Percentiles rank a stretch among this genome's conserved stretches.
Conservation (phyloP, 2,329 filamentous ascomycete species). For the Ciborinia camelliae region DNA sequence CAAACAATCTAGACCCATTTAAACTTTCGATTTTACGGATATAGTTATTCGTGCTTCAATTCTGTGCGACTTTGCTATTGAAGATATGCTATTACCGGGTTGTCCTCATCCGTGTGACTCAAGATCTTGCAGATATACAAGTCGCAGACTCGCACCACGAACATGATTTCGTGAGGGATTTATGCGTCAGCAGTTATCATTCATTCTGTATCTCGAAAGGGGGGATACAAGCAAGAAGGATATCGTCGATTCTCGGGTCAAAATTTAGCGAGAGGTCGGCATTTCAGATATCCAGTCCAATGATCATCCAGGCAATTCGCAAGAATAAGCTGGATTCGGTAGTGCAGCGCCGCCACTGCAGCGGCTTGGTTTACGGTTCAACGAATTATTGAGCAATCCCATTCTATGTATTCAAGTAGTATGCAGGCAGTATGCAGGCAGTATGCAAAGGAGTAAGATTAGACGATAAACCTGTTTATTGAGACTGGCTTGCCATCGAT, state of each 20-base stretch:
- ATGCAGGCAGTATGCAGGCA: neutral
- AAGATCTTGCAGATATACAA: neutral
- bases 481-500: neutral
- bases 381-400: neutral
- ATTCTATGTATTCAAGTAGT: neutral
- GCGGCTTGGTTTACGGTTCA: neutral
- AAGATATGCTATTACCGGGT: neutral
- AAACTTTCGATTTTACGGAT: neutral
- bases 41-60: constrained; percentile 5
- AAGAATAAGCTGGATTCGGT: constrained; percentile 7
- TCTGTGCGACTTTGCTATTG: neutral
- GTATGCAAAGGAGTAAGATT: constrained; percentile 3
- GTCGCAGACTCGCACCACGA: neutral
- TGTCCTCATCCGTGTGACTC: neutral
- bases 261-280: neutral
- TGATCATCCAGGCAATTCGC: neutral
- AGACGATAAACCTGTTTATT: neutral
- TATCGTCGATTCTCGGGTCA: neutral
- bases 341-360: constrained; percentile 9
- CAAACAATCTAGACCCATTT: neutral
- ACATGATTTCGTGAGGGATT: neutral
- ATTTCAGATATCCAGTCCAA: neutral
- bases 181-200: neutral
- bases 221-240: neutral
- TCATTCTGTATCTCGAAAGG: neutral